phyloP scores from a whole-genome alignment of 352 stramenopile species.

The Plasmopara muralis region DNA sequence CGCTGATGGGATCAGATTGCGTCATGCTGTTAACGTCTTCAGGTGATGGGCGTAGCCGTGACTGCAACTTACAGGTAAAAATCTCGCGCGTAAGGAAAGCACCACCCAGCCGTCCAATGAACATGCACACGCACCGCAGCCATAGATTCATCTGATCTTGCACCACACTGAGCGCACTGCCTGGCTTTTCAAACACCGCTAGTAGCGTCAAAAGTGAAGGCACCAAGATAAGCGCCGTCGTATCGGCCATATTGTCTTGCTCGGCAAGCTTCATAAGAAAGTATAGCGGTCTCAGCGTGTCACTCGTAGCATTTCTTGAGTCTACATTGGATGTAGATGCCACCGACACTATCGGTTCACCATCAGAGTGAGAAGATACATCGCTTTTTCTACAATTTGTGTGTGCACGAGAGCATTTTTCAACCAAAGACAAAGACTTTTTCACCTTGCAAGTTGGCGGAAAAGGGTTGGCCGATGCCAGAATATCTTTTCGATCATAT shows the following conservation, averaged over 20 bases:
- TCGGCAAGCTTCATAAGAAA: conserved; percentile 86
- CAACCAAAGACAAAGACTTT: conserved; percentile 15
- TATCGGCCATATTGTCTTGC: conserved; percentile 87
- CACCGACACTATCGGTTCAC: conserved; percentile 5
- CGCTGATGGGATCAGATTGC: conserved; percentile 18
- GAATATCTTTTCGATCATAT: conserved; percentile 12
- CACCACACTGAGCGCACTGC: conserved; percentile 49
- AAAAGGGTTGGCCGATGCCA: conserved; percentile 14
- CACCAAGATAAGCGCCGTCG: conserved; percentile 77
- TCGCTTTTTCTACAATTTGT: conserved; percentile 25
- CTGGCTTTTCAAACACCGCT: conserved; percentile 67
- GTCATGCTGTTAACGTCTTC: conserved; percentile 17
- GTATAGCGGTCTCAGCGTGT: conserved; percentile 60
- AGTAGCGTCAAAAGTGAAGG: conserved; percentile 72
- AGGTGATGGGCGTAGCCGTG: conserved; percentile 33
- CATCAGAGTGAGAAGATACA: conserved; percentile 7
- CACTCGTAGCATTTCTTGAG: conserved; percentile 18
- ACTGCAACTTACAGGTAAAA: conserved; percentile 77
- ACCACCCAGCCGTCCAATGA: conserved; percentile 60
- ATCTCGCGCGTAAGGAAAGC: conserved; percentile 77
- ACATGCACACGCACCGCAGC: conserved; percentile 84
- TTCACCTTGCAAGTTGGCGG: conserved; percentile 12
- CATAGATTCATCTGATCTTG: conserved; percentile 73
- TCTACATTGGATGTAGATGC: background rate
- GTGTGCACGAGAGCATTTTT: conserved; percentile 24